Conservation (phyloP, 2,329 filamentous ascomycete genomes). For the Rhinocladiella mackenziei region DNA sequence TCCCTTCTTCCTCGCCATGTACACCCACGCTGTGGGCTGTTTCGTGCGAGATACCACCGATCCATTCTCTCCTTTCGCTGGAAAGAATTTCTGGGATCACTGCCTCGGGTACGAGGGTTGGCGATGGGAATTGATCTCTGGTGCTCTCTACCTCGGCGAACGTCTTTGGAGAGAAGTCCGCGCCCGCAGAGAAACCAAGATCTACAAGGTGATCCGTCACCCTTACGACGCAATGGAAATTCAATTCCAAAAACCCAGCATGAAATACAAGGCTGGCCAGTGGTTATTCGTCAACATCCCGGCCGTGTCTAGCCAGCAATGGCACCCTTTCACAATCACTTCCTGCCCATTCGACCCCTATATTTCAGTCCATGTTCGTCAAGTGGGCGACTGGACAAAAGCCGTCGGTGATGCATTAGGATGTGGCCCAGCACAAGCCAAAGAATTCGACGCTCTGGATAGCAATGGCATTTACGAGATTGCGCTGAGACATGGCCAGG, state of each 20-base stretch:
- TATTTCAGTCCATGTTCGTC: conserved; percentile 87
- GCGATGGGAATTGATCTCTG: conserved; percentile 91
- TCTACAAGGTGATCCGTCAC: conserved; percentile 90
- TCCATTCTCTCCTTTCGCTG: conserved; percentile 78
- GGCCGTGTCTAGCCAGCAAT: conserved; percentile 81
- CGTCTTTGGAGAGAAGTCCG: conserved; percentile 88
- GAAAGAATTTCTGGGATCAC: conserved; percentile 77
- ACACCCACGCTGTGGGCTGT: conserved; percentile 92
- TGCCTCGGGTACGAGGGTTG: conserved; percentile 95
- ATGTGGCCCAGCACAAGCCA: conserved; percentile 78
- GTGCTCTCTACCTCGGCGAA: conserved; percentile 79
- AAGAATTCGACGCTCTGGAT: conserved; percentile 86
- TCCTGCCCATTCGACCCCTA: conserved; percentile 96
- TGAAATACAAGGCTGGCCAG: conserved; percentile 97
- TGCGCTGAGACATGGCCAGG: conserved; percentile 84
- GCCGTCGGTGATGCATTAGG: conserved; percentile 95
- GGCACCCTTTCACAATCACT: conserved; percentile 99
- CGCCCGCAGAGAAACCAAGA: conserved; percentile 75
- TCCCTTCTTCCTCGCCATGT: conserved; percentile 86
- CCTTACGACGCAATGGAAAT: conserved; percentile 97
- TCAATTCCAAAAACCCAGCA: conserved; percentile 91
- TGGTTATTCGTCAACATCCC: conserved; percentile 97
- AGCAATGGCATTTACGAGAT: conserved; percentile 98
- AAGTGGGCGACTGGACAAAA: conserved; percentile 93
- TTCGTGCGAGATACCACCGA: conserved; percentile 80